phyloP scores from a whole-genome alignment of 2,329 filamentous ascomycete species.

The Ambrosiella cleistominuta region DNA sequence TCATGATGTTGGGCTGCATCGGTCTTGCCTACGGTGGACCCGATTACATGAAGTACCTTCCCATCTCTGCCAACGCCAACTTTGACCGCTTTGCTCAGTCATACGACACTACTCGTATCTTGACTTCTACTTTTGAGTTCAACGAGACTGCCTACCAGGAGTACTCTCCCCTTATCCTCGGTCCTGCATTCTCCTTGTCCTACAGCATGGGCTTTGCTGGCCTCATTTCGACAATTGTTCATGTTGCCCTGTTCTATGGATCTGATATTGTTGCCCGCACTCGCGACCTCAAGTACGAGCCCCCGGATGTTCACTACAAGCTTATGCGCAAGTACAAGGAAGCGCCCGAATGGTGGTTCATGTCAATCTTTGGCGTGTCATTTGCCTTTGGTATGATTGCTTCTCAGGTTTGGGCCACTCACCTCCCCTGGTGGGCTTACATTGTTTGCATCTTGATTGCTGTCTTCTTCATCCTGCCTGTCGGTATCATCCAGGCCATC shows the following conservation, averaged over 20 bases:
- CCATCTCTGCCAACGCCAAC: constrained; percentile 35
- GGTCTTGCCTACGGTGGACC: constrained; percentile 39
- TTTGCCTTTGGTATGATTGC: constrained; percentile 29
- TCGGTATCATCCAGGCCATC: constrained; percentile 30
- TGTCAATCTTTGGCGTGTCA: constrained; percentile 27
- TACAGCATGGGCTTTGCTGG: constrained; percentile 42
- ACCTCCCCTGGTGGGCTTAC: constrained; percentile 28
- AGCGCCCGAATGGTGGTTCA: constrained; percentile 41
- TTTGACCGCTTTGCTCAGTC: constrained; percentile 44
- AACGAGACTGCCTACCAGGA: constrained; percentile 41
- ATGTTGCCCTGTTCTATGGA: constrained; percentile 35
- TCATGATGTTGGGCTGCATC: constrained; percentile 39
- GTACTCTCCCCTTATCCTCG: constrained; percentile 40
- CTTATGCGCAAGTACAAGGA: constrained; percentile 40
- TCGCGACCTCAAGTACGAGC: constrained; percentile 21
- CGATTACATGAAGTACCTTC: constrained; percentile 42
- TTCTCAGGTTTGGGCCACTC: constrained; percentile 22
- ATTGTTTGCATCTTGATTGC: constrained; percentile 25
- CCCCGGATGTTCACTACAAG: constrained; percentile 33
- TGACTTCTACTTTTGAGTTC: constrained; percentile 37
- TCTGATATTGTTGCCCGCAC: constrained; percentile 25
- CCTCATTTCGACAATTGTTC: constrained; percentile 33
- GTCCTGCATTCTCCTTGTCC: constrained; percentile 35
- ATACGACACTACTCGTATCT: constrained; percentile 45
- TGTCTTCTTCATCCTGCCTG: constrained; percentile 25